Evolutionary conservation across 176 grass and related monocot genomes (phyloP).

Genomic region (Cenchrus americanus): DNA sequence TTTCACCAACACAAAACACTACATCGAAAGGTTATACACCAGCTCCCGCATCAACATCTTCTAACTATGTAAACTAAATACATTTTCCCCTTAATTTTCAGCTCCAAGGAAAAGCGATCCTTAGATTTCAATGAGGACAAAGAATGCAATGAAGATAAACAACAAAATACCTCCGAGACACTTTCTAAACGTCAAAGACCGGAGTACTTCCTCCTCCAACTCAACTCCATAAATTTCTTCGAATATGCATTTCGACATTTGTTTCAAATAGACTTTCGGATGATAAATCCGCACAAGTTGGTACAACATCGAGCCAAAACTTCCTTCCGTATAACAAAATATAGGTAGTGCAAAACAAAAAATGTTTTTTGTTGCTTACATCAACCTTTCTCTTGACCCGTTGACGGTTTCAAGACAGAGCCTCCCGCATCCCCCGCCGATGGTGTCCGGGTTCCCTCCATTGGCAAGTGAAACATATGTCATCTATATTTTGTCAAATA

Average conservation of each 20-base stretch:
- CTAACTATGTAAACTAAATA: no score
- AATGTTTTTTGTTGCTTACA: neutral
- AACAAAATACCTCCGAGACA: neutral
- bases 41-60: no score
- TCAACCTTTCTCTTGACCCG: no score
- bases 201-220: neutral
- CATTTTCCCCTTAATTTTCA: neutral
- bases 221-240: neutral
- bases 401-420: no score
- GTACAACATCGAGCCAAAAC: neutral
- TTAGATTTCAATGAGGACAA: neutral
- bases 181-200: neutral
- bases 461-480: no score
- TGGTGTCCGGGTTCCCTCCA: no score
- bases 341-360: neutral
- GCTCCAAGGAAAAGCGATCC: neutral
- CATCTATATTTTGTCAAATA: no score
- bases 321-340: neutral
- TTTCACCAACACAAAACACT: no score
- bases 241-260: neutral
- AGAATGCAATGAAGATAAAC: neutral
- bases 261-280: neutral
- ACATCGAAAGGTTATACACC: no score
- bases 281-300: neutral
- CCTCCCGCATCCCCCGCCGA: no score